Evolutionary conservation across 148 eudicot species (phyloP), one percentile per base, ranked within the genome.

Genomic region (Silene latifolia): DNA sequence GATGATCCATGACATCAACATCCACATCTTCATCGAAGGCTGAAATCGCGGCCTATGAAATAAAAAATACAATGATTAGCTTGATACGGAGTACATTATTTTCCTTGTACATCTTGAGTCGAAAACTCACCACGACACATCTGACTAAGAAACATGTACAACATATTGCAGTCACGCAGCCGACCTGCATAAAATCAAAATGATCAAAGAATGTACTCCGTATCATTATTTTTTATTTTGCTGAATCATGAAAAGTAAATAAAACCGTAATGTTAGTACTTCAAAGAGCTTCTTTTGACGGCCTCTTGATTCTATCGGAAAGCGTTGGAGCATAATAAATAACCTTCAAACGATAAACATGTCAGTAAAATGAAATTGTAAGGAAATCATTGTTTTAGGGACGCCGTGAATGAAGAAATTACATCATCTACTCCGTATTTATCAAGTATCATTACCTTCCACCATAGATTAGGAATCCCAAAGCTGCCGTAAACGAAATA

Each of bases 271-370:
- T 21, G 32, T 47, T 21, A 21, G 27, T 51, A 89, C 93, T 87
- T 89, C 93, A 47, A 83, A 78, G 61, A 89, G 87, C 80, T 89
- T 89, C 82, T 86, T 89, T 51, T 77, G 86, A 53, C 93, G 91
- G 44, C 93, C 91, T 67, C 73, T 76, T 27, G 93, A 89, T 70
- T 89, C 93, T n/a, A 87, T 89, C 3, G 93, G 93, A 72, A 89
- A 86, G 72, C 83, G 81, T 71, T 81, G 80, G 29, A 89, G 77
- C 89, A 89, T 86, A 76, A 83, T 51, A 79, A 89, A 89, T 85
- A 89, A 71, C 83, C 93, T 89, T 63, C 18, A 63, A 10, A 79
- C 39, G 24, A 14, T 1, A 54, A 74, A 14, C 20, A 21, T 57
- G 57, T 29, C 72, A 66, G 13, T 24, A 32, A 29, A 17, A 51